Conservation (phyloP, 1,139 yeast species). For the Hyphopichia pseudoburtonii region DNA sequence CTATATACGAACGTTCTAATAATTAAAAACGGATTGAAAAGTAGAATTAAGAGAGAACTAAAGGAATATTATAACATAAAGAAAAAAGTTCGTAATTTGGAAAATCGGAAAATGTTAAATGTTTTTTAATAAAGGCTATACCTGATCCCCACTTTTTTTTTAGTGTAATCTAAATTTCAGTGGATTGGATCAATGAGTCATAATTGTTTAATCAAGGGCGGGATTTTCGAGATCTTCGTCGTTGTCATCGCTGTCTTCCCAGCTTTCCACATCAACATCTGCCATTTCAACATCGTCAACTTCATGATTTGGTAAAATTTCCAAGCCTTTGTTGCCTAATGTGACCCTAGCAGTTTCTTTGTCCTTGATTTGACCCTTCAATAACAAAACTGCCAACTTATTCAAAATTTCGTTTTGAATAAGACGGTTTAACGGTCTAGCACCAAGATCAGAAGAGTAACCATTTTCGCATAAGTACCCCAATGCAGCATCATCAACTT, state of each 20-base stretch:
- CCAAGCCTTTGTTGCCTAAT: slow-evolving; percentile 62
- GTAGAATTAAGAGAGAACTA: no score
- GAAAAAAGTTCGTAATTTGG: no score
- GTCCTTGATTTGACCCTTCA: slow-evolving; percentile 84
- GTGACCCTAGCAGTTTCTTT: slow-evolving; percentile 78
- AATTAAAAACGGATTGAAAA: no score
- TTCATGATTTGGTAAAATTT: slow-evolving; percentile 85
- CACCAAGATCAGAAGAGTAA: slow-evolving; percentile 91
- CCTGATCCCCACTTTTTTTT: no score
- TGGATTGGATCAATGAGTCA: no score
- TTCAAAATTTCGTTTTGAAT: slow-evolving; percentile 88
- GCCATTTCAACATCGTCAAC: slow-evolving; percentile 55
- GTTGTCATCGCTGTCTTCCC: slow-evolving; percentile 56
- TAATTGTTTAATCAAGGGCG: slow-evolving; percentile 8
- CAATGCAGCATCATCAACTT: slow-evolving; percentile 70
- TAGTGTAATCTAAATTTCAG: no score
- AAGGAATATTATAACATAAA: no score
- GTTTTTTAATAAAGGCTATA: no score
- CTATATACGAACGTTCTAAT: no score
- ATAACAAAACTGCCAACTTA: slow-evolving; percentile 80
- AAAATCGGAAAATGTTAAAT: no score
- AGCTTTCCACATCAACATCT: slow-evolving; percentile 54
- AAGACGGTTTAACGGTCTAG: slow-evolving; percentile 93
- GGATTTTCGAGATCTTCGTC: slow-evolving; percentile 35
- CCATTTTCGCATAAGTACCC: slow-evolving; percentile 84